Conservation (phyloP, 371 early-diverging fungal species). For the Chytridium lagenaria region DNA sequence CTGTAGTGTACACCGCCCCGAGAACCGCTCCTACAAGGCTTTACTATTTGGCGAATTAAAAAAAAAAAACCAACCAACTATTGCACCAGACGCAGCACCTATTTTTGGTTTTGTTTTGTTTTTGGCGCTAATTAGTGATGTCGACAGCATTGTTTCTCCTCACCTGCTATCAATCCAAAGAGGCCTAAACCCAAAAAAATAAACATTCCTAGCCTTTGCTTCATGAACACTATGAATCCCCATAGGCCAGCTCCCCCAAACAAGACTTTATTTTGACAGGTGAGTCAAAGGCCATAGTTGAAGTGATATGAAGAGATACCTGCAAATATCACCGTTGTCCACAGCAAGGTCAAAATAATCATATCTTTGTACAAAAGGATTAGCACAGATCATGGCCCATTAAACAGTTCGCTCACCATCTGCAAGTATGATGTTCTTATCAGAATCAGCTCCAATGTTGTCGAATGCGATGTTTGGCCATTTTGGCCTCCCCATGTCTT, state of each 20-base stretch:
- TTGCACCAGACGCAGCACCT: slow-evolving; percentile 16
- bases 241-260: slow-evolving; percentile 16
- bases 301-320: background rate
- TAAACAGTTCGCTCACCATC: slow-evolving; percentile 8
- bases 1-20: slow-evolving; percentile 27
- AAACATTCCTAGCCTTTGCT: slow-evolving; percentile 8
- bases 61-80: slow-evolving; percentile 14
- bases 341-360: slow-evolving; percentile 9
- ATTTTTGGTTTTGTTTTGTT: too few species aligned
- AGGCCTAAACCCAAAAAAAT: slow-evolving; percentile 13
- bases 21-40: slow-evolving; percentile 22
- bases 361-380: background rate
- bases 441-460: slow-evolving; percentile 7
- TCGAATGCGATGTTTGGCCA: slow-evolving; percentile 5
- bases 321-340: slow-evolving; percentile 22
- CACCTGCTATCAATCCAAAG: slow-evolving; percentile 19
- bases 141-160: too few species aligned
- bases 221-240: slow-evolving; percentile 15
- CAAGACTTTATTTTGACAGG: background rate
- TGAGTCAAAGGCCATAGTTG: too few species aligned
- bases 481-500: background rate
- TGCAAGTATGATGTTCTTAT: background rate
- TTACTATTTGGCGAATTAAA: background rate
- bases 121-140: too few species aligned
- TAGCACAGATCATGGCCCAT: background rate